Evolutionary conservation across 148 eudicot genomes (phyloP).

Genomic region (Amaranthus hypochondriacus): DNA sequence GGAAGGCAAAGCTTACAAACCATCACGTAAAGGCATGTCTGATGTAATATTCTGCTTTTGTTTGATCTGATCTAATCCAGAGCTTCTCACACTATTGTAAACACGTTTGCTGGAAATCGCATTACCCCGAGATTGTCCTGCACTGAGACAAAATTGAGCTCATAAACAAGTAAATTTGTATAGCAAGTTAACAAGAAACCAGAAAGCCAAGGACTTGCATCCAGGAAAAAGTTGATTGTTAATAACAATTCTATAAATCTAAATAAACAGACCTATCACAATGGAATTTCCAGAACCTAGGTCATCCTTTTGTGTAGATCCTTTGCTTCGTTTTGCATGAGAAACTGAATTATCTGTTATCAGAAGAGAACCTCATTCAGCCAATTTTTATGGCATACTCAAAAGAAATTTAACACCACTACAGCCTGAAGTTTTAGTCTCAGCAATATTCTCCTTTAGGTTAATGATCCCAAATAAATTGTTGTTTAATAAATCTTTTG

Average conservation of each 20-base stretch:
- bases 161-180: neutral
- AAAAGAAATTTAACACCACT: neutral
- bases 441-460: neutral
- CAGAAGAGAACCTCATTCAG: slow-evolving; percentile 4
- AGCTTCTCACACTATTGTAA: slow-evolving; percentile 19
- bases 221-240: neutral
- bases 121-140: slow-evolving; percentile 33
- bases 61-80: slow-evolving; percentile 19
- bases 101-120: slow-evolving; percentile 23
- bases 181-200: neutral
- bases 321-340: slow-evolving; percentile 20
- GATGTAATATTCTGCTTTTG: slow-evolving; percentile 13
- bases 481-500: neutral
- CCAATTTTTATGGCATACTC: neutral
- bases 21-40: slow-evolving; percentile 51
- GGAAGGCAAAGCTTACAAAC: slow-evolving; percentile 35
- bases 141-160: slow-evolving; percentile 4
- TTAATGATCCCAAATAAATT: neutral
- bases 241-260: neutral
- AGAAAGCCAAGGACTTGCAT: neutral
- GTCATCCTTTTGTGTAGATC: slow-evolving; percentile 5
- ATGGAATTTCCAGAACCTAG: slow-evolving; percentile 1
- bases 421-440: neutral
- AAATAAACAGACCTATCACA: slow-evolving; percentile 4
- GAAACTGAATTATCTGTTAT: slow-evolving; percentile 13